phyloP scores from a whole-genome alignment of 257 asterid genomes.

The Nicotiana knightiana region DNA sequence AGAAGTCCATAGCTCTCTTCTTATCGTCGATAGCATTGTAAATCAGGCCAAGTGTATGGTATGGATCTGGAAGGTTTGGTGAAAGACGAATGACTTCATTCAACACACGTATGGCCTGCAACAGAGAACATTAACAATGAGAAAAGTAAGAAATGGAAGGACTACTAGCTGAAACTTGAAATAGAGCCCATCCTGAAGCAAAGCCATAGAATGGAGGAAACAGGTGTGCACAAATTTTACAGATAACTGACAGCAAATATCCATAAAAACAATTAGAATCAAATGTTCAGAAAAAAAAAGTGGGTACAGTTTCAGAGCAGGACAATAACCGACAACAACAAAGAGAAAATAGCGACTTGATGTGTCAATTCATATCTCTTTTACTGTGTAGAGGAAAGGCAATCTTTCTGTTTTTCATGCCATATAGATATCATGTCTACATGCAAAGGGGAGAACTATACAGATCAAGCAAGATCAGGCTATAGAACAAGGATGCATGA shows the following conservation, averaged over 20 bases:
- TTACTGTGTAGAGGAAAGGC: not conserved
- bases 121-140: conserved; percentile 18
- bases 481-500: not conserved
- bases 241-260: not conserved
- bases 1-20: conserved; percentile 56
- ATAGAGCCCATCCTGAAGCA: not conserved
- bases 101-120: conserved; percentile 61
- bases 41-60: conserved; percentile 71
- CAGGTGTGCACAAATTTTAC: not conserved
- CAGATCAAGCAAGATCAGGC: conserved; percentile 1
- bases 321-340: not conserved
- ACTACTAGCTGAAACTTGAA: conserved; percentile 5
- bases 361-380: not conserved
- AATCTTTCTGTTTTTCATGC: not conserved
- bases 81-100: conserved; percentile 70
- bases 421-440: not conserved
- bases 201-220: not conserved
- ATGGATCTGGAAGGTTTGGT: conserved; percentile 71
- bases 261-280: not conserved
- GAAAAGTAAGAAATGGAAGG: conserved; percentile 9
- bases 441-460: not conserved
- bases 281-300: not conserved
- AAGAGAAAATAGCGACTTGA: not conserved
- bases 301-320: not conserved
- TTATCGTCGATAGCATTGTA: conserved; percentile 52